Conservation (phyloP, 2,329 filamentous ascomycete species). For the Stylonectria norvegica region DNA sequence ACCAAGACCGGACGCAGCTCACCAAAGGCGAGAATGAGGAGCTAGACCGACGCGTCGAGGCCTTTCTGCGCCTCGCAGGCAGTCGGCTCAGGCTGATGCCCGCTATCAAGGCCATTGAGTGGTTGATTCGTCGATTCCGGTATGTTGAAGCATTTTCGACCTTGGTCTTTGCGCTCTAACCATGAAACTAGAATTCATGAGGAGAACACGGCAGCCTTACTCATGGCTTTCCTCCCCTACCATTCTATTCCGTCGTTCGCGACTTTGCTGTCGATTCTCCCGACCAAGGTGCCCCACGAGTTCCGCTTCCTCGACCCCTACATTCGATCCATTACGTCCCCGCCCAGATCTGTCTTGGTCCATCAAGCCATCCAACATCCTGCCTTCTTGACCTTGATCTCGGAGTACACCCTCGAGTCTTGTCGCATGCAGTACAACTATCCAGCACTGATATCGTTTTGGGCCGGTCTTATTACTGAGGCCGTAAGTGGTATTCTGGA, state of each 20-base stretch:
- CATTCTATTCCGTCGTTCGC: slow-evolving; percentile 82
- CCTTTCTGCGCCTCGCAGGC: slow-evolving; percentile 77
- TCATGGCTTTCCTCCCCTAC: slow-evolving; percentile 89
- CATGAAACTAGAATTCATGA: slow-evolving; percentile 69
- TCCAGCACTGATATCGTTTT: slow-evolving; percentile 78
- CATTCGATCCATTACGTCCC: slow-evolving; percentile 69
- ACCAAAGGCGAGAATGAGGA: slow-evolving; percentile 76
- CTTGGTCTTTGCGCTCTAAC: slow-evolving; percentile 5
- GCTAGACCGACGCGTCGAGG: slow-evolving; percentile 72
- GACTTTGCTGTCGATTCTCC: slow-evolving; percentile 82
- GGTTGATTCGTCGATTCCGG: slow-evolving; percentile 89
- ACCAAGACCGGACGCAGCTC: slow-evolving; percentile 83
- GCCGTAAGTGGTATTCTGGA: slow-evolving; percentile 81
- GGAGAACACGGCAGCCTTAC: slow-evolving; percentile 73
- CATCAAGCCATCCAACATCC: slow-evolving; percentile 78
- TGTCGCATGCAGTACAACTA: slow-evolving; percentile 71
- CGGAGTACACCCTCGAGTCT: slow-evolving; percentile 72
- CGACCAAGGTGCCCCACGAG: slow-evolving; percentile 66
- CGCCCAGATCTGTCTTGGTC: slow-evolving; percentile 77
- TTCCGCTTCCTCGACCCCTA: slow-evolving; percentile 88
- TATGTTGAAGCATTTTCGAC: slow-evolving; percentile 38
- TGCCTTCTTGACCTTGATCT: slow-evolving; percentile 71
- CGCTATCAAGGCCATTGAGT: slow-evolving; percentile 88
- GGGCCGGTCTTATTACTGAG: slow-evolving; percentile 85
- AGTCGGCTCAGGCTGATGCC: slow-evolving; percentile 78